Base-by-base conservation (phyloP, 2,329 filamentous ascomycete species). In the Lasiodiplodia theobromae region DNA sequence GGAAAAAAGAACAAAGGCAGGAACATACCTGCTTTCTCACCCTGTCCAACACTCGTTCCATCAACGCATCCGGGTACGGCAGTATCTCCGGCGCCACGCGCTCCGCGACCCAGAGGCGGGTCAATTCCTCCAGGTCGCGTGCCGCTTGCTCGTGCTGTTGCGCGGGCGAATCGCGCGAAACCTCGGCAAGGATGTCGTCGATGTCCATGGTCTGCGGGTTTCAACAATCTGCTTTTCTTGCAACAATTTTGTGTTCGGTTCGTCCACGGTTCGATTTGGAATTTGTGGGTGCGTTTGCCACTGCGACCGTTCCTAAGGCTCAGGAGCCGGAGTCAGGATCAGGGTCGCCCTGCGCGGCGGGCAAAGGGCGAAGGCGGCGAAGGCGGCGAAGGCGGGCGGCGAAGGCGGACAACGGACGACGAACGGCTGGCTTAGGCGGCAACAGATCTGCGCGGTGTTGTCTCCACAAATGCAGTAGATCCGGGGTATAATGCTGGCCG, bases 31-130 rank as follows among this genome's bases (percentile, higher is more conserved):
- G 80, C 70, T 70, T 71, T 63, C 76, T 66, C 40, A 82, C 76
- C 68, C 80, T 87, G 70, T 88, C 87, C 81, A 94, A 91, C 74
- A 96, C 88, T 71, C 95, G 89, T 72, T 96, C 92, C 77, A 99
- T 92, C 69, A 98, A 84, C 21, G 88, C 87, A 47, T 89, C 88
- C 4, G 91, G 86, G 81, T 89, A 98, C 81, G 90, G 88, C 49
- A 98, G 84, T n/a, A 99, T 85, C 80, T 97, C 94, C 2, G 95
- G 93, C 54, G 93, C 91, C 68, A 91, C 92, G 73, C 96, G 89
- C 80, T 99, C 96, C 53, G 95, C 93, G 54, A 97, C 88, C 95
- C 95, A 99, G 74, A 91, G 91, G 75, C 95, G 91, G 73, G 95
- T 97, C 73, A 99, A 84, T 66, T 92, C 89, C 79, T 97, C 94